These are phyloP conservation scores for Lasiosphaeris hirsuta DNA, from an alignment of 495 filamentous ascomycete genomes.

Conservation along the genomic window DNA sequence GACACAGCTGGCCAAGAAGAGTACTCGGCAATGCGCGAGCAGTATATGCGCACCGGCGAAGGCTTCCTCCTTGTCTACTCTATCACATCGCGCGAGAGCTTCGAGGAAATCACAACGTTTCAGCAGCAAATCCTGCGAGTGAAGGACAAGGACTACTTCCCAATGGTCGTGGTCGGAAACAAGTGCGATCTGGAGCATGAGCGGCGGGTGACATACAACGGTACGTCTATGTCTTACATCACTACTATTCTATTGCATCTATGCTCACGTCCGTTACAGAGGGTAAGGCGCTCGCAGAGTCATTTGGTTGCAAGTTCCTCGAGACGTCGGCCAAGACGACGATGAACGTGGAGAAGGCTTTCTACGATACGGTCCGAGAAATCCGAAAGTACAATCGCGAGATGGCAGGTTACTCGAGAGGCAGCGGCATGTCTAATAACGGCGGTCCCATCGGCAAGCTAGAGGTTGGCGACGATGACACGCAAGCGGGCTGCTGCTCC, in stretches of 20 bases:
- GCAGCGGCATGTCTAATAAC: constrained; percentile 57
- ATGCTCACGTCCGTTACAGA: constrained; percentile 56
- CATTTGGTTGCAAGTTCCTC: constrained; percentile 96
- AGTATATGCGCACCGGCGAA: constrained; percentile 99
- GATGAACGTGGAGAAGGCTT: constrained; percentile 96
- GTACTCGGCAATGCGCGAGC: constrained; percentile 98
- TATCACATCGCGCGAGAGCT: constrained; percentile 94
- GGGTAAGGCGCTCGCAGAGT: constrained; percentile 78
- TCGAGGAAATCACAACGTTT: constrained; percentile 97
- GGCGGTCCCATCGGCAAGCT: constrained; percentile 66
- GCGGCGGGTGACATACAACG: constrained; percentile 83
- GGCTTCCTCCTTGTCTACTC: constrained; percentile 97
- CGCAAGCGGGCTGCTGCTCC: constrained; percentile 74
- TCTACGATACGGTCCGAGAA: constrained; percentile 95
- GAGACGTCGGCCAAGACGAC: constrained; percentile 98
- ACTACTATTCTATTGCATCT: not conserved
- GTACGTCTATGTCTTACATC: constrained; percentile 46
- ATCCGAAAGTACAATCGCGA: constrained; percentile 98
- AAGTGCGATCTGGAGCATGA: constrained; percentile 97
- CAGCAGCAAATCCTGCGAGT: constrained; percentile 98
- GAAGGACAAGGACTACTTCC: constrained; percentile 99
- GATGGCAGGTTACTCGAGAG: constrained; percentile 78
- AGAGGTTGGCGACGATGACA: constrained; percentile 70
- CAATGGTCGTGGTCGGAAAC: constrained; percentile 98
- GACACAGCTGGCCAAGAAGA: constrained; percentile 98